phyloP scores from a whole-genome alignment of 345 rosid genomes.

The Salix koriyanagi region DNA sequence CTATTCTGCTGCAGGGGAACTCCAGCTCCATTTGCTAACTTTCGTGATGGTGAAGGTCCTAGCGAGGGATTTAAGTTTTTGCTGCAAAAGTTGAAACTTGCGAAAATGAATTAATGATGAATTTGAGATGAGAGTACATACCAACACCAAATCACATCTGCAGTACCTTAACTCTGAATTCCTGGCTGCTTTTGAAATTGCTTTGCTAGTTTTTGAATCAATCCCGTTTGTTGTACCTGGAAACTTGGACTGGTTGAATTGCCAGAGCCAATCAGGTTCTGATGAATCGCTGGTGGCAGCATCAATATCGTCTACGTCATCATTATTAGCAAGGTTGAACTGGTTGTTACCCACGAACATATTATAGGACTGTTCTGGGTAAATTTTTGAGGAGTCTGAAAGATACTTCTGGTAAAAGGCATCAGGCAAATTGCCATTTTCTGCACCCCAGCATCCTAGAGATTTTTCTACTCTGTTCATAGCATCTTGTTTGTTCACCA shows the following conservation, averaged over 20 bases:
- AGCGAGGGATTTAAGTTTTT: constrained; percentile 44
- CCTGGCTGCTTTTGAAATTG: constrained; percentile 47
- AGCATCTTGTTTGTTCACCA: constrained; percentile 85
- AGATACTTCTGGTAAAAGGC: constrained; percentile 63
- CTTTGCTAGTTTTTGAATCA: constrained; percentile 47
- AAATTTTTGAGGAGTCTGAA: constrained; percentile 60
- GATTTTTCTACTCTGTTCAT: constrained; percentile 42
- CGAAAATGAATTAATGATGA: not conserved
- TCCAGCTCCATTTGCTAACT: constrained; percentile 47
- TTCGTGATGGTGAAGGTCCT: constrained; percentile 70
- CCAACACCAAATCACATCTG: not conserved
- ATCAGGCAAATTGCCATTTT: constrained; percentile 42
- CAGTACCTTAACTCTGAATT: constrained; percentile 32
- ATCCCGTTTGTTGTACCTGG: constrained; percentile 39
- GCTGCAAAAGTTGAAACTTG: constrained; percentile 20
- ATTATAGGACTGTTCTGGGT: constrained; percentile 60
- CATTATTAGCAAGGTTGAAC: constrained; percentile 37
- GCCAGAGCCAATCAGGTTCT: constrained; percentile 90
- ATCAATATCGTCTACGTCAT: constrained; percentile 67
- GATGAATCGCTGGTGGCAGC: constrained; percentile 89
- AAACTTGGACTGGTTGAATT: constrained; percentile 66
- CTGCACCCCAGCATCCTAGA: constrained; percentile 57
- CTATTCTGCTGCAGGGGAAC: constrained; percentile 35
- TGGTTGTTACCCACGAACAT: constrained; percentile 51
- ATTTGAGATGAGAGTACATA: not conserved